Evolutionary conservation across 768 basidiomycete species (phyloP), one percentile per base, ranked within the genome.

Genomic region (Sutorius australiensis): DNA sequence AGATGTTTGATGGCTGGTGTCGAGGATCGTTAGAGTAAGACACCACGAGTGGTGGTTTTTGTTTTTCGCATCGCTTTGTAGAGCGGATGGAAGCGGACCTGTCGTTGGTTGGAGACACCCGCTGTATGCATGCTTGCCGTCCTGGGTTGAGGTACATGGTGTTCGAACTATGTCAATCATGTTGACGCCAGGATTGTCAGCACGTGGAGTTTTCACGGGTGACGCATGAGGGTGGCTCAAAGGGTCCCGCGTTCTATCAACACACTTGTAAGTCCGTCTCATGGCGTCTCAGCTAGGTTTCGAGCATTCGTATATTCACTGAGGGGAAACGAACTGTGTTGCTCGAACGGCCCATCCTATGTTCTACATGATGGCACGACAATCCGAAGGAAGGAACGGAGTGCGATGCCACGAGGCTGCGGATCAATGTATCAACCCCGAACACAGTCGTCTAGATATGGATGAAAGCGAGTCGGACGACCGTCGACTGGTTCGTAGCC

Each of bases 1-100:
- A 41, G 85, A 87, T 46, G 41, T 70, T 24, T 76, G 61, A 62
- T 33, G 6, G 12, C 41, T 34, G 38, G 28, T 48, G 8, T 52
- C 31, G 34, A 49, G 32, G 24, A 39, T 43, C 49, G 60, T 60
- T 48, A 53, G 24, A 53, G 24, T 24, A 24, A 24, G 24, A 24
- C 24, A 24, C 24, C 24, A 2, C 24, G 24, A 24, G 24, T 24
- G 24, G 24, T 24, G 24, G 24, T 24, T 24, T 24, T 24, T 24
- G 24, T 24, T 24, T 24, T 24, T 24, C 24, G 24, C 24, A n/a
- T 24, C 24, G 2, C 9, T 16, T 6, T 28, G 10, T 31, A 6
- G 9, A 31, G 19, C 19, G 27, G 27, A 33, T 27, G 33, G 19
- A 54, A 27, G 13, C 7, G 39, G 16, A 41, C 11, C 6, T 21